Evolutionary conservation across 768 basidiomycete genomes (phyloP), one percentile per base, ranked within the genome.

Genomic region (Podaxis rugospora): DNA sequence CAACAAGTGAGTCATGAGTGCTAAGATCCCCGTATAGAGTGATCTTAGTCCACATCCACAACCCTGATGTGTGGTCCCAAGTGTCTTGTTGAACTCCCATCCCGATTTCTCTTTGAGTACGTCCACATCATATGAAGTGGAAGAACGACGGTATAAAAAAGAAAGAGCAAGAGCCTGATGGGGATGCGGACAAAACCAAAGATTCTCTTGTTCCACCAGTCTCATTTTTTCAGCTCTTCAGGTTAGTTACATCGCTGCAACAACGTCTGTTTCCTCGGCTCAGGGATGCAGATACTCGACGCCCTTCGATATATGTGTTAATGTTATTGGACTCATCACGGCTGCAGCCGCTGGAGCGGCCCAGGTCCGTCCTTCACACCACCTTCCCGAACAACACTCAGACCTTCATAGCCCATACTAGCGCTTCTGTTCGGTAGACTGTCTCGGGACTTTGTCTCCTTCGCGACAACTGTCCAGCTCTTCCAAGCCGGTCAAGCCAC

Each of bases 361-460:
- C 40, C 88, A 90, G 78, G 87, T 88, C 61, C 21, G 75, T 63
- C 25, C 5, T 57, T 16, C 44, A 7, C 5, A 21, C 46, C 4
- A 25, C 35, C 32, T 11, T 18, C 13, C 42, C 27, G 4, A 14
- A n/a, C 9, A 53, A 27, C 32, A 3, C 18, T 42, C 7, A 46
- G 13, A 27, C 5, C 11, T 6, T 55, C 37, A 10, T 61, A 87
- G 83, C 87, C 86, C 1, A 74, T 87, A 46, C 84, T 89, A 84
- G 82, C 81, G 65, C 71, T 94, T 57, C 78, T 94, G 39, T 93
- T 94, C 69, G 92, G 91, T 39, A 82, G 81, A 32, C 82, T 92
- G 52, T 84, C 85, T 0, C 76, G 87, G 61, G 69, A 77, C 32
- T 90, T 90, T 68, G 84, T 89, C 64, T 21, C 57, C 2, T 90